Evolutionary conservation across 1,139 yeast species (phyloP), one percentile per base, ranked within the genome.

Genomic region (Sugiyamaella paludigena): DNA sequence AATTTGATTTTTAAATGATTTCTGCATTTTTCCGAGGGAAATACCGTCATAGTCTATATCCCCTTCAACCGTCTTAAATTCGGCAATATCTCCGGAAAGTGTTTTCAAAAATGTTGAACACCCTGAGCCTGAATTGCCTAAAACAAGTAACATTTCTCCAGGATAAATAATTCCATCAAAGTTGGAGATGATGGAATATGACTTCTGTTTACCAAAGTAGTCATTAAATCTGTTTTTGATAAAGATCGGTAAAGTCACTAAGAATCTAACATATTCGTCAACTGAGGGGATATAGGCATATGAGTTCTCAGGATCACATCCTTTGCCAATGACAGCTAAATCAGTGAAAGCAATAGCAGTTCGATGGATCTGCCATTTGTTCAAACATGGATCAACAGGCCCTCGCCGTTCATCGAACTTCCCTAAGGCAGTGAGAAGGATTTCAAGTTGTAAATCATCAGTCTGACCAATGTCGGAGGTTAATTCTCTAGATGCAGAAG

Each of bases 71-170:
- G 58, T 65, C 26, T 66, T 66, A 53, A 72, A 70, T 39, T 68
- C 70, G 28, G 65, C 65, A 24, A 69, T 71, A 56, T 76, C 78
- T 53, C 83, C 84, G 47, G 82, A 73, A 38, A 79, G 54, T 39
- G 80, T 68, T 59, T 78, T 77, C 58, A 81, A 68, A 31, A 81
- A 69, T n/a, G 83, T 74, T 3, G 84, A 74, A 61, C 85, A 80
- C 48, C 85, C 85, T n/a, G 85, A 78, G 50, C 84, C 85, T 8
- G 84, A 84, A 57, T 81, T 73, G 46, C 85, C 85, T 42, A 80
- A 71, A 3, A 79, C 83, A 53, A 79, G 69, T 40, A 78, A 70
- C 79, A 80, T 75, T 60, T 79, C 84, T 50, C 84, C 84, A n/a
- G 80, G 73, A 55, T 71, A 72, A 8, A 78, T 67, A 53, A 61